Percentiles rank a stretch among this genome's conserved stretches.
Conservation (phyloP, 2,329 filamentous ascomycete genomes). For the Aureobasidium sp. region DNA sequence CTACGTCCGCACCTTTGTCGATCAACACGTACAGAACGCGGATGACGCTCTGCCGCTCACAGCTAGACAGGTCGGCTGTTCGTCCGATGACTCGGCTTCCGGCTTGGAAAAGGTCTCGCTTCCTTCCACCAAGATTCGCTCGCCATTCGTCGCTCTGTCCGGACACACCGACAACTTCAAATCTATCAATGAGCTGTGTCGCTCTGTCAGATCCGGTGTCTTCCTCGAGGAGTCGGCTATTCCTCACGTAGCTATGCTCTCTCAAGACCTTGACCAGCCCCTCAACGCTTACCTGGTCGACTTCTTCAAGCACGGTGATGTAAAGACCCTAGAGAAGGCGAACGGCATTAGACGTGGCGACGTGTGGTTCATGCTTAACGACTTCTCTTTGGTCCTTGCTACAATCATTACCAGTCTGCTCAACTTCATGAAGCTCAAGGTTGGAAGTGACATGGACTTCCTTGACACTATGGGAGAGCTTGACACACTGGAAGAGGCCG, state of each 20-base stretch:
- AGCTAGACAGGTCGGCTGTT: slow-evolving; percentile 35
- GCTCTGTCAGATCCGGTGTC: slow-evolving; percentile 55
- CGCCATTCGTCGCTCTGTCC: slow-evolving; percentile 63
- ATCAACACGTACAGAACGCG: slow-evolving; percentile 49
- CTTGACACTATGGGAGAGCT: slow-evolving; percentile 44
- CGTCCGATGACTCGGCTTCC: not conserved
- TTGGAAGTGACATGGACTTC: slow-evolving; percentile 39
- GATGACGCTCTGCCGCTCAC: slow-evolving; percentile 55
- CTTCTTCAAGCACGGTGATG: slow-evolving; percentile 66
- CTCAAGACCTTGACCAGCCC: slow-evolving; percentile 44
- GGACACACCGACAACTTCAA: slow-evolving; percentile 56
- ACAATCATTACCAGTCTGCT: slow-evolving; percentile 61
- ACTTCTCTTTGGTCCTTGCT: slow-evolving; percentile 55
- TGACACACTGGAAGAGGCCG: slow-evolving; percentile 40
- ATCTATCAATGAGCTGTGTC: slow-evolving; percentile 59
- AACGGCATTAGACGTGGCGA: slow-evolving; percentile 60
- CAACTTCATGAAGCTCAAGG: slow-evolving; percentile 45
- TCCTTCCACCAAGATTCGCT: slow-evolving; percentile 45
- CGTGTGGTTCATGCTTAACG: slow-evolving; percentile 63
- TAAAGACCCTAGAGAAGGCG: slow-evolving; percentile 49
- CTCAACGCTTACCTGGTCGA: slow-evolving; percentile 64
- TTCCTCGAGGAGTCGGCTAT: slow-evolving; percentile 68
- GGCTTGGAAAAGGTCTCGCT: slow-evolving; percentile 18
- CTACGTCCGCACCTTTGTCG: slow-evolving; percentile 61
- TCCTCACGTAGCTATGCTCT: slow-evolving; percentile 56